These are phyloP conservation scores for Hydrangea macrophylla DNA, from an alignment of 148 eudicot species.

Conservation along the genomic window DNA sequence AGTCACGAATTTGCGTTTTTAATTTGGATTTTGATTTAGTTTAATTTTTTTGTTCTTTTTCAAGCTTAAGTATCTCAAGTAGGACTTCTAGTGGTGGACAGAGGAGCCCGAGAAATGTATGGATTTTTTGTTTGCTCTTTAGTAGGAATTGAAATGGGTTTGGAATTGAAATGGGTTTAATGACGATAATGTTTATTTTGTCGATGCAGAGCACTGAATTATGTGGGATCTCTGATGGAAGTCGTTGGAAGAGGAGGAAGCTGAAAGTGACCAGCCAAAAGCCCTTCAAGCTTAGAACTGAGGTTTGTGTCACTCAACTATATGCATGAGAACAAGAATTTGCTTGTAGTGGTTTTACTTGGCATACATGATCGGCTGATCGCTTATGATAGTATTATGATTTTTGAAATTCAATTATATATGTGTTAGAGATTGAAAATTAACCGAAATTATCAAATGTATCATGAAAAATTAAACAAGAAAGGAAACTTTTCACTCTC, in stretches of 20 bases:
- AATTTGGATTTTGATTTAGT: background rate
- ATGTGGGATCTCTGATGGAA: slow-evolving; percentile 45
- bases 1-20: background rate
- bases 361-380: no score
- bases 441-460: no score
- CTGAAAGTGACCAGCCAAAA: slow-evolving; percentile 50
- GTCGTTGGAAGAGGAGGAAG: slow-evolving; percentile 62
- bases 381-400: no score
- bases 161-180: background rate
- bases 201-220: slow-evolving; percentile 65
- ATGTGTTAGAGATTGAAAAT: no score
- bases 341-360: no score
- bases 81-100: slow-evolving; percentile 58
- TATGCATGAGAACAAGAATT: no score
- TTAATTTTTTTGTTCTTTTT: slow-evolving; percentile 10
- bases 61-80: slow-evolving; percentile 39
- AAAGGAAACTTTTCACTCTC: no score
- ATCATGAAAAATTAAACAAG: no score
- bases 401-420: no score
- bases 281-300: slow-evolving; percentile 89
- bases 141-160: background rate
- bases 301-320: slow-evolving; percentile 36
- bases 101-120: slow-evolving; percentile 69
- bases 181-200: background rate
- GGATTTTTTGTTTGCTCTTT: slow-evolving; percentile 7